Conservation (phyloP, 441 rosid genomes). For the Omphalea diandra region DNA sequence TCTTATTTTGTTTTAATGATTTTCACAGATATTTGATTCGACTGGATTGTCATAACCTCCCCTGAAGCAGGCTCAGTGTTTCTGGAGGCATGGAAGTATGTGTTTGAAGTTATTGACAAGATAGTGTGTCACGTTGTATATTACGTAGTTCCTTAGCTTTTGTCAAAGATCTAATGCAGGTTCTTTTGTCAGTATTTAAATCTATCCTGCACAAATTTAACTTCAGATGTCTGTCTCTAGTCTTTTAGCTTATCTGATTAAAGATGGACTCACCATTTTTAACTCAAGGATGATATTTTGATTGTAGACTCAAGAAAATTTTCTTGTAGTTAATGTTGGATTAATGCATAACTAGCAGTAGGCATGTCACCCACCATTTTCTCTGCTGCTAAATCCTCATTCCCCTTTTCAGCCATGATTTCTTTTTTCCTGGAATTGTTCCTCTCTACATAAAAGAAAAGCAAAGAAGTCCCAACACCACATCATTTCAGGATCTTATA, state of each 20-base stretch:
- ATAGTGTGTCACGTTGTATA: neutral
- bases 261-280: constrained; percentile 1
- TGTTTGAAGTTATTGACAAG: constrained; percentile 23
- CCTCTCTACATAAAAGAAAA: no score
- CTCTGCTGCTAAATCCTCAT: neutral
- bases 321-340: neutral
- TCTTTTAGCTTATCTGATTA: constrained; percentile 19
- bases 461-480: neutral
- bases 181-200: neutral
- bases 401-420: no score
- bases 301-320: neutral
- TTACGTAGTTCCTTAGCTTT: neutral
- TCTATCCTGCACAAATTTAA: neutral
- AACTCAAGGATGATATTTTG: neutral
- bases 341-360: neutral
- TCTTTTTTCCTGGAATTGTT: neutral
- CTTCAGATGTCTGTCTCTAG: neutral
- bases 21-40: constrained; percentile 59
- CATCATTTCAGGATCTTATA: constrained; percentile 5
- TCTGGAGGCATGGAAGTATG: constrained; percentile 96
- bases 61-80: constrained; percentile 96
- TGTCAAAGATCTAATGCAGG: neutral
- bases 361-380: neutral
- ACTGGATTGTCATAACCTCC: constrained; percentile 94
- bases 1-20: constrained; percentile 13